Conservation (phyloP, 2,329 filamentous ascomycete species). For the Alternaria viburni region DNA sequence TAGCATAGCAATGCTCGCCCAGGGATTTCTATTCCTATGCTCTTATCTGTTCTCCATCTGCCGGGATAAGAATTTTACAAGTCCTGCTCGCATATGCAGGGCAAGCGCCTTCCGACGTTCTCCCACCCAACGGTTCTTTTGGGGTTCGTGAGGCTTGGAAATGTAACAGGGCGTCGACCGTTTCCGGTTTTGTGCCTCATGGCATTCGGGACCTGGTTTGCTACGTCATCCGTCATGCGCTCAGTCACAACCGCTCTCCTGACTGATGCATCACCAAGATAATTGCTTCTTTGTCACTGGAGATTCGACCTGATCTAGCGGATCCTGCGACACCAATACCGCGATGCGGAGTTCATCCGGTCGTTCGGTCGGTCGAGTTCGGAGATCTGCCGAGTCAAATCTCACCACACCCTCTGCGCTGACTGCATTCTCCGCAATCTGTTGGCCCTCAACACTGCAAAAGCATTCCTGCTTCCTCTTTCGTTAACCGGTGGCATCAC, state of each 20-base stretch:
- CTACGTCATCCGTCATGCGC: constrained; percentile 5
- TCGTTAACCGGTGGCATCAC: neutral
- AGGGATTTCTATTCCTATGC: neutral
- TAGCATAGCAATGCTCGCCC: neutral
- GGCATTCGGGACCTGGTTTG: neutral
- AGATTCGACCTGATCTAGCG: constrained; percentile 2
- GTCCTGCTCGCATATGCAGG: neutral
- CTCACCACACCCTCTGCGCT: neutral
- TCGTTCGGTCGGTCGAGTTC: neutral
- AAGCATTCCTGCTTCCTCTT: constrained; percentile 1
- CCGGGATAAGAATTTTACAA: neutral
- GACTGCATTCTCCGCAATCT: neutral
- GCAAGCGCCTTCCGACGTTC: constrained; percentile 1
- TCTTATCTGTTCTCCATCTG: neutral
- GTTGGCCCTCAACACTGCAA: constrained; percentile 4
- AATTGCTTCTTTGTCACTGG: constrained; percentile 6
- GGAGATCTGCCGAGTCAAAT: constrained; percentile 2
- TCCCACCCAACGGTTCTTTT: constrained; percentile 6
- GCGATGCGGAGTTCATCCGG: constrained; percentile 3
- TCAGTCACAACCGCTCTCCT: neutral
- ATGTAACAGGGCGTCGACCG: neutral
- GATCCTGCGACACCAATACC: constrained; percentile 3
- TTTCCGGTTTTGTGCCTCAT: constrained; percentile 3
- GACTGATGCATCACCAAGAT: neutral
- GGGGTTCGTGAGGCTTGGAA: neutral